These are phyloP conservation scores for Suillus clintonianus DNA, from an alignment of 768 basidiomycete genomes.

Conservation along the genomic window DNA sequence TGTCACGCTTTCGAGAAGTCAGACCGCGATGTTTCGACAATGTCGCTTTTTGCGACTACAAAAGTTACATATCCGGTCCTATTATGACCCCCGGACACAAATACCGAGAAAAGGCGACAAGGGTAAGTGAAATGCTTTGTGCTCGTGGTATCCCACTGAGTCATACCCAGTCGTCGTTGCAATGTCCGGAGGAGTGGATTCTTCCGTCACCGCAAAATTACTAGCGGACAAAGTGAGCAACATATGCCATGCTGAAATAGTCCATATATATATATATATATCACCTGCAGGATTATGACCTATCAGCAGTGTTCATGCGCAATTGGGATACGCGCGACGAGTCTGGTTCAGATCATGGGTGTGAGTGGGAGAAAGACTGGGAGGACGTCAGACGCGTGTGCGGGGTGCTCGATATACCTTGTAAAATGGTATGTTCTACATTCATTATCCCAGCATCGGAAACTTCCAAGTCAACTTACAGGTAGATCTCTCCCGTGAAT, in stretches of 20 bases:
- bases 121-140: slow-evolving; percentile 10
- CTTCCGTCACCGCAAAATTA: slow-evolving; percentile 82
- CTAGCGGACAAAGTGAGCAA: slow-evolving; percentile 62
- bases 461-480: slow-evolving; percentile 27
- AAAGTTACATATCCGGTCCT: slow-evolving; percentile 6
- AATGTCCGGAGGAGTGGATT: slow-evolving; percentile 97
- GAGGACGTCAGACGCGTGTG: slow-evolving; percentile 86
- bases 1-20: not conserved
- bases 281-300: slow-evolving; percentile 81
- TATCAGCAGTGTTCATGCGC: slow-evolving; percentile 92
- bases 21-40: slow-evolving; percentile 9
- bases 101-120: slow-evolving; percentile 30
- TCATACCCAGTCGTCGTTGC: slow-evolving; percentile 71
- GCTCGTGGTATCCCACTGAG: not conserved
- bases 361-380: slow-evolving; percentile 97
- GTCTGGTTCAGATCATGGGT: slow-evolving; percentile 74
- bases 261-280: no score
- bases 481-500: slow-evolving; percentile 88
- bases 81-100: slow-evolving; percentile 16
- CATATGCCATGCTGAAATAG: not conserved
- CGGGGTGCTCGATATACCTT: slow-evolving; percentile 69
- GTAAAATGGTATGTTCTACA: slow-evolving; percentile 54
- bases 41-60: slow-evolving; percentile 9
- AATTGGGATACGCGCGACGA: slow-evolving; percentile 94
- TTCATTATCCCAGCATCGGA: not conserved